These are phyloP conservation scores for Saturnispora besseyi DNA, from an alignment of 805 yeast genomes.

Conservation along the genomic window DNA sequence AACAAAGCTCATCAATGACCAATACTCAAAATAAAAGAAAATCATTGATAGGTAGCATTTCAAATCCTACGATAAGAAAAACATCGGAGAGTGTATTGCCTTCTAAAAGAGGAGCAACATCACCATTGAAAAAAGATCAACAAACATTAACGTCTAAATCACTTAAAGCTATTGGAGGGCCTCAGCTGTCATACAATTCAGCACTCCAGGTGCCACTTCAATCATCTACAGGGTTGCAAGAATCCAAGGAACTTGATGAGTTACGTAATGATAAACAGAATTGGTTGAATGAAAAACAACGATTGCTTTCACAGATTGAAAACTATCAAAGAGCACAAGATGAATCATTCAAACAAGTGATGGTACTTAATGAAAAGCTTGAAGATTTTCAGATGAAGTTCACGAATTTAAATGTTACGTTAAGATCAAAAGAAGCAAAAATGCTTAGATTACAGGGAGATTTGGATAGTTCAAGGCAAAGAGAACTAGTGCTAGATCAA, in stretches of 20 bases:
- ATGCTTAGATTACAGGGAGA: slow-evolving; percentile 52
- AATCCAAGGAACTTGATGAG: slow-evolving; percentile 38
- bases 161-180: slow-evolving; percentile 14
- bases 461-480: slow-evolving; percentile 46
- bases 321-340: slow-evolving; percentile 25
- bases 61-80: background rate
- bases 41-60: background rate
- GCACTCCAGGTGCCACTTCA: slow-evolving; percentile 7
- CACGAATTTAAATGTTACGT: slow-evolving; percentile 39
- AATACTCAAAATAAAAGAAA: background rate
- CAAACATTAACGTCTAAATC: slow-evolving; percentile 24
- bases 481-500: slow-evolving; percentile 29
- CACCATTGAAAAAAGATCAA: slow-evolving; percentile 45
- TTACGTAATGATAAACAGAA: slow-evolving; percentile 45
- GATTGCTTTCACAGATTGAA: slow-evolving; percentile 23
- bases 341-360: slow-evolving; percentile 27
- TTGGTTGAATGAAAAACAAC: slow-evolving; percentile 33
- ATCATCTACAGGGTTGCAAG: slow-evolving; percentile 14
- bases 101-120: slow-evolving; percentile 59
- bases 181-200: slow-evolving; percentile 6
- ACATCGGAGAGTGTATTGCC: slow-evolving; percentile 32
- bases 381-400: slow-evolving; percentile 42
- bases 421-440: slow-evolving; percentile 65
- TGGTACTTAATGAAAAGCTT: slow-evolving; percentile 26
- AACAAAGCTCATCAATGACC: background rate